Base-by-base conservation (phyloP, 139 green algal species). In the Picochlorum sp. region DNA sequence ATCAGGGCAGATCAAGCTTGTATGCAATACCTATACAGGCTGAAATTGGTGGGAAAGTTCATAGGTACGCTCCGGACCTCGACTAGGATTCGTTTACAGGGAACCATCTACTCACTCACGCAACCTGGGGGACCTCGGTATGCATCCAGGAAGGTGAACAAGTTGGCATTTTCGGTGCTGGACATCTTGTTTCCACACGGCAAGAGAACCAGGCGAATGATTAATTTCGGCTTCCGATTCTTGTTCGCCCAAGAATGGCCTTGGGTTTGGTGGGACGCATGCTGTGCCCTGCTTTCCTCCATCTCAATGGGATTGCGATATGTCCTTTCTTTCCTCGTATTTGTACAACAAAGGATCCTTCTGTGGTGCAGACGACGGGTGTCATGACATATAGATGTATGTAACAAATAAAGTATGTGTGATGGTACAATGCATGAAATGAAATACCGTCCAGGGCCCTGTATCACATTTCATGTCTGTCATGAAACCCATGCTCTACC, bases 121-220 rank as follows among this genome's bases (percentile, higher is more conserved):
- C 71, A 74, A 41, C 69, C 69, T 47, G 86, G 86, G 9, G 85
- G 85, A 0, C 86, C 86, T 2, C 74, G 84, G 34, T 90, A 90
- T 64, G 69, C 83, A 15, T 81, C 85, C 0, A 74, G 69, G 14
- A 65, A 74, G 14, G 85, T 93, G 3, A 84, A 82, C 44, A 20
- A 37, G 26, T 61, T 72, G 23, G 75, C 78, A 6, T 75, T 76
- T 30, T 30, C 41, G 8, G 62, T 58, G 1, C 66, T 85, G 37
- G 84, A 92, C 28, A 70, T 72, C 0, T 76, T 92, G 4, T 94
- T 90, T 65, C 85, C 87, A 0, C 65, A 69, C 5, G 84, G 84
- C 14, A 56, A 73, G 18, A 68, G 70, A 49, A 82, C 74, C 3
- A 68, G 87, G 0, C 62, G 76, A 7, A 45, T 85, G 2, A 80